Percentiles rank a stretch among this genome's conserved stretches.
phyloP scores from a whole-genome alignment of 108 stramenopile genomes.

The Aurantiochytrium sp. region DNA sequence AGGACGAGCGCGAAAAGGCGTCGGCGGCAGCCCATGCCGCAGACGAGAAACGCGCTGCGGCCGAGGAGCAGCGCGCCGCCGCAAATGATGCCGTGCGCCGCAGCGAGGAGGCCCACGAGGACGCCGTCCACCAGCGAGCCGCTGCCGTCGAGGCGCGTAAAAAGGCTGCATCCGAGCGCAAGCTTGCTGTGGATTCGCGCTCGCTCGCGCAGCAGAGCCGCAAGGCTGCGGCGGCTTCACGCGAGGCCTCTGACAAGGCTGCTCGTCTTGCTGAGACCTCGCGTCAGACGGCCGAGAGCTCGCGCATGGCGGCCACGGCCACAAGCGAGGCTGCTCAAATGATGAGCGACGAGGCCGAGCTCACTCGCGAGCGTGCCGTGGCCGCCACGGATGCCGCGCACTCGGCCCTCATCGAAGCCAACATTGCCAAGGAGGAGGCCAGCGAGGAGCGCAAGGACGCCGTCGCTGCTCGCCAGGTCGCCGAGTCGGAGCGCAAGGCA shows the following conservation, averaged over 20 bases:
- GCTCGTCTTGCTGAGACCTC: not conserved
- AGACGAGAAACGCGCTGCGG: not conserved
- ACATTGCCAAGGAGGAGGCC: not conserved
- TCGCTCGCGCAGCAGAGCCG: not conserved
- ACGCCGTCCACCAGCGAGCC: not conserved
- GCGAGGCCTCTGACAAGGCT: not conserved
- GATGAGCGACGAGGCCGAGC: not conserved
- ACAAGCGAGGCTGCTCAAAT: not conserved
- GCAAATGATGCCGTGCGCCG: not conserved
- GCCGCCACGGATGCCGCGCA: not conserved
- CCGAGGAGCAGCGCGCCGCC: not conserved
- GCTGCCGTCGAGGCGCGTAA: not conserved
- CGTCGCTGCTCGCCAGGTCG: not conserved
- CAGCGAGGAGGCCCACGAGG: not conserved
- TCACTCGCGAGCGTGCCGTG: not conserved
- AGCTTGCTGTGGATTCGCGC: not conserved
- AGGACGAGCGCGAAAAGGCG: conserved; percentile 6
- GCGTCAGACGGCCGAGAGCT: not conserved
- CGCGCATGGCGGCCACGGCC: not conserved
- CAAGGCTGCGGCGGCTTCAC: not conserved
- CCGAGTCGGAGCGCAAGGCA: not conserved
- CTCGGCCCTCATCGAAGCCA: not conserved
- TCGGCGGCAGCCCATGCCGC: not conserved
- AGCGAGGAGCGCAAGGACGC: conserved; percentile 15
- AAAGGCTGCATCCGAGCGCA: not conserved